phyloP scores from a whole-genome alignment of 768 basidiomycete genomes.

The Daedaleopsis sinensis region DNA sequence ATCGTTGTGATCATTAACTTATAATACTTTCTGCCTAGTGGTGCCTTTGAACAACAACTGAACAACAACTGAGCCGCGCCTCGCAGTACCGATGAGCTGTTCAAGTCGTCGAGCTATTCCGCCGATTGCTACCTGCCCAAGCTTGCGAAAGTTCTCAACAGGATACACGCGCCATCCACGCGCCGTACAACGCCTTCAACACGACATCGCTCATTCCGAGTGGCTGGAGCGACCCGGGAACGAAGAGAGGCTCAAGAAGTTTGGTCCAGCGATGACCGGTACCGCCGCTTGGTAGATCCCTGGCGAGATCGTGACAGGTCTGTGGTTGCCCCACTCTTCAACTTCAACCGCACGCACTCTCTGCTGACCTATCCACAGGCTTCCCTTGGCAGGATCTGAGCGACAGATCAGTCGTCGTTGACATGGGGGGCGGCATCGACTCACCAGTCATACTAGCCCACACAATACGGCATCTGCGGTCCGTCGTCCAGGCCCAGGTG shows the following conservation, averaged over 20 bases:
- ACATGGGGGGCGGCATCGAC: constrained; percentile 75
- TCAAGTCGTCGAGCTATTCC: constrained; percentile 75
- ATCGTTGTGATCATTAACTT: constrained; percentile 72
- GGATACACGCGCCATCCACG: constrained; percentile 43
- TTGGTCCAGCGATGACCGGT: constrained; percentile 77
- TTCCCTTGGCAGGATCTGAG: constrained; percentile 61
- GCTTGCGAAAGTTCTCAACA: neutral
- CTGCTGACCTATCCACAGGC: constrained; percentile 37
- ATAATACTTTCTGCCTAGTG: constrained; percentile 46
- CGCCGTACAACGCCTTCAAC: constrained; percentile 77
- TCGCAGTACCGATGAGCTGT: constrained; percentile 71
- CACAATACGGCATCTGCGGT: constrained; percentile 43
- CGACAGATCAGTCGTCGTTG: constrained; percentile 55
- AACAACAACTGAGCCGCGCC: neutral
- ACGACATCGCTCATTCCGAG: constrained; percentile 57
- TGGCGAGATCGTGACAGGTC: constrained; percentile 32
- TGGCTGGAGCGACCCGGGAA: constrained; percentile 70
- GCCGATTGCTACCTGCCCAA: constrained; percentile 51
- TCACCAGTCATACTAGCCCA: constrained; percentile 47
- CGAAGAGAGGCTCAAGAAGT: constrained; percentile 55
- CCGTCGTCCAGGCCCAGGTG: constrained; percentile 66
- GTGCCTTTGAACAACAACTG: neutral
- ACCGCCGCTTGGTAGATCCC: constrained; percentile 68
- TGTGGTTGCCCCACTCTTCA: neutral
- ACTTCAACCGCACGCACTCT: too few species aligned